These are phyloP conservation scores for Syncephalastrum sp. DNA, from an alignment of 371 early-diverging fungal genomes.

Conservation along the genomic window DNA sequence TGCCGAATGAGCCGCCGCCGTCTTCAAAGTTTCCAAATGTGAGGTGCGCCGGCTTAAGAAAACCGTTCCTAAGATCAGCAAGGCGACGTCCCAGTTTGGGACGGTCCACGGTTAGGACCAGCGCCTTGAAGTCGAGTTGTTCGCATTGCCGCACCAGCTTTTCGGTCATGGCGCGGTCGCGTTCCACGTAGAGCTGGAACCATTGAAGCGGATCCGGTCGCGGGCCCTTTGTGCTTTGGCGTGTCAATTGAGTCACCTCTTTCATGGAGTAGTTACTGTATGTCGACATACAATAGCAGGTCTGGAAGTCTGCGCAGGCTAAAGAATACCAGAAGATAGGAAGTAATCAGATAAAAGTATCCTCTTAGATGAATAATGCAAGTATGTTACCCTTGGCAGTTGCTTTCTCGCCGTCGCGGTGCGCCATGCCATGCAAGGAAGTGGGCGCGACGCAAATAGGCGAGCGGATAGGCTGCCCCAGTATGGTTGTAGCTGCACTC, in stretches of 20 bases:
- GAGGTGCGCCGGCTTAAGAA: background rate
- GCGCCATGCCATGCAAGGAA: constrained; percentile 70
- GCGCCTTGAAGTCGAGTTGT: constrained; percentile 54
- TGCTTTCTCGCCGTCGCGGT: constrained; percentile 72
- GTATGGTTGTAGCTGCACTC: constrained; percentile 55
- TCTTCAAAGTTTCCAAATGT: constrained; percentile 1
- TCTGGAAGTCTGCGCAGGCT: constrained; percentile 24
- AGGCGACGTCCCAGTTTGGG: constrained; percentile 67
- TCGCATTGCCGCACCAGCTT: constrained; percentile 59
- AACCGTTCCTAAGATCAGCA: constrained; percentile 28
- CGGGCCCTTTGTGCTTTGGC: constrained; percentile 47
- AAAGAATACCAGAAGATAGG: background rate
- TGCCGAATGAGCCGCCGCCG: constrained; percentile 12
- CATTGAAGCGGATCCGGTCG: constrained; percentile 41
- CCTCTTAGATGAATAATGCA: constrained; percentile 49
- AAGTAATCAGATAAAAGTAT: constrained; percentile 61
- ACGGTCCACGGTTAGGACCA: constrained; percentile 74
- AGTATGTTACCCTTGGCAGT: constrained; percentile 31
- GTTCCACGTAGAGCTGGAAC: constrained; percentile 76
- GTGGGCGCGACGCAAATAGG: constrained; percentile 60
- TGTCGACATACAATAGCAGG: constrained; percentile 45
- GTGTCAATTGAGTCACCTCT: constrained; percentile 34
- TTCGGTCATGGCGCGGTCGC: constrained; percentile 51
- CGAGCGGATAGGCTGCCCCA: constrained; percentile 54
- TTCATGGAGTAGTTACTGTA: constrained; percentile 54